Conservation (phyloP, 106 monocot species). For the Apostasia ramifera region DNA sequence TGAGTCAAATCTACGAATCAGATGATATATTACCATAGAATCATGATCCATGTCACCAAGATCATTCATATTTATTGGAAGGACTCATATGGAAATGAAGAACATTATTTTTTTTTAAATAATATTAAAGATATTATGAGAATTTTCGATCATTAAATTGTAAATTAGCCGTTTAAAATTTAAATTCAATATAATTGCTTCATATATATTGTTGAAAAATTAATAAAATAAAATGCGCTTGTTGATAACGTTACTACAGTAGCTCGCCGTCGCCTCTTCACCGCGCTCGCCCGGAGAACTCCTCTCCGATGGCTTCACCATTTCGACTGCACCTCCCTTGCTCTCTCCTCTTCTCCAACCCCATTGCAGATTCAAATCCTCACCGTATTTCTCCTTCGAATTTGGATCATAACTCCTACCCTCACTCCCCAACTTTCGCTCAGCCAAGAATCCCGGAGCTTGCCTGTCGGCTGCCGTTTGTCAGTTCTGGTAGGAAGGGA, state of each 20-base stretch:
- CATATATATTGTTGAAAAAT: too few species aligned
- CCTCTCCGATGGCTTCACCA: not conserved
- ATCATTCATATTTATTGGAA: too few species aligned
- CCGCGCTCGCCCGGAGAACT: not conserved
- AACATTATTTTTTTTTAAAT: too few species aligned
- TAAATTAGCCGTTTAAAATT: too few species aligned
- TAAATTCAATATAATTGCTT: too few species aligned
- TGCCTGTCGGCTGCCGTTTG: not conserved
- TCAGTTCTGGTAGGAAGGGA: not conserved
- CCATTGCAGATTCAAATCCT: not conserved
- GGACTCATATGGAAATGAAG: too few species aligned
- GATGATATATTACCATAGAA: too few species aligned
- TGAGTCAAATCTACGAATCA: too few species aligned
- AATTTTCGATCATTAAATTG: too few species aligned
- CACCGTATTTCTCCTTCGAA: not conserved
- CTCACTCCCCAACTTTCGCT: not conserved
- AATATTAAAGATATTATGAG: too few species aligned
- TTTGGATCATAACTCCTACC: not conserved
- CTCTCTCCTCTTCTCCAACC: conserved; percentile 1
- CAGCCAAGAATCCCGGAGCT: conserved; percentile 12
- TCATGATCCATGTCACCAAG: too few species aligned
- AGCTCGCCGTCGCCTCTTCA: not conserved
- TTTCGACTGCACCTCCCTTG: not conserved
- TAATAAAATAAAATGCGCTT: too few species aligned
- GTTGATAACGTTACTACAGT: not conserved